Evolutionary conservation across 202 grass and related monocot species (phyloP), one percentile per base, ranked within the genome.

Genomic region (Miscanthus sacchariflorus): DNA sequence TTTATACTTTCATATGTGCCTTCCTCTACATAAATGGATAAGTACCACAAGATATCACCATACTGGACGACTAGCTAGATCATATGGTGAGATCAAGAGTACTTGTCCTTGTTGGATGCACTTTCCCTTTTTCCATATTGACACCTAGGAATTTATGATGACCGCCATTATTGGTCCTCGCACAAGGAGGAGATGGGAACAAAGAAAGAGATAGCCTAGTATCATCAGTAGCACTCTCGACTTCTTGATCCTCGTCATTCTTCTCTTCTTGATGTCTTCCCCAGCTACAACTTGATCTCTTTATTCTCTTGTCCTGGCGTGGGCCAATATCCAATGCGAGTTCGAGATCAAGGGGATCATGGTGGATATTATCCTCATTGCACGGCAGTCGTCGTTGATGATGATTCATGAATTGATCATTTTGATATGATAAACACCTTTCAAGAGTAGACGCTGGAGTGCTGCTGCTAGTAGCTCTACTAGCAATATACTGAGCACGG

Each of bases 21-120:
- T 88, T 83, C 14, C 61, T 68, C 36, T 76, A 48, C 36, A 81
- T 40, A 76, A 25, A 24, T 58, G 74, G 89, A 81, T 15, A 93
- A 91, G 89, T 93, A 89, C 93, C 77, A 72, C 92, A 85, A 83
- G 72, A 95, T 95, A 88, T 91, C 89, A 93, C 86, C 87, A 86
- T 84, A 85, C 21, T 77, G 33, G 1, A 74, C 46, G 1, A 74
- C 46, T 25, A 64, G 27, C 65, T 79, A 46, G 65, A 77, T 83
- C 84, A 89, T 91, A 90, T 85, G 74, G 91, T 89, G 86, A 95
- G 91, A 91, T 85, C 78, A 83, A 85, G 81, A 93, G 89, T 88
- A 90, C 93, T 95, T 54, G 85, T 28, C 81, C 84, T 70, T 77
- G 58, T 65, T 82, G 86, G 72, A 82, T 78, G 36, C 5, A 3